Conservation (phyloP, 345 rosid species). For the Trapa bicornis region DNA sequence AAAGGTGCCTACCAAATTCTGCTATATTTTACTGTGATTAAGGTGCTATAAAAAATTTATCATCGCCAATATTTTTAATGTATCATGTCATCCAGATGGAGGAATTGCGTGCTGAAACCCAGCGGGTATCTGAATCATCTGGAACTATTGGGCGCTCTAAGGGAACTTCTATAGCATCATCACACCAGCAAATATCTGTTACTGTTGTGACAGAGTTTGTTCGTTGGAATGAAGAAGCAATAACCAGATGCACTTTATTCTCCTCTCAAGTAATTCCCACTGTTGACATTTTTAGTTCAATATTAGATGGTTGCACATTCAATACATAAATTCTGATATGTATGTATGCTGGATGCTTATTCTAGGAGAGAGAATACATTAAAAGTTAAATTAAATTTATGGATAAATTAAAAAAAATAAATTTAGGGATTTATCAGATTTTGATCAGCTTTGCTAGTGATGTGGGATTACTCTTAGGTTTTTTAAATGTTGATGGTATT, state of each 20-base stretch:
- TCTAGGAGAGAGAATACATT: background rate
- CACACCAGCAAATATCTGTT: constrained; percentile 85
- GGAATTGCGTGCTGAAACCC: constrained; percentile 79
- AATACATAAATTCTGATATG: background rate
- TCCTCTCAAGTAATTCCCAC: constrained; percentile 64
- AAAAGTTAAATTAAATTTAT: background rate
- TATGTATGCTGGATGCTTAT: background rate
- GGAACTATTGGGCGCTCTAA: constrained; percentile 89
- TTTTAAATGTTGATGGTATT: background rate
- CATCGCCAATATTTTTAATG: constrained; percentile 8
- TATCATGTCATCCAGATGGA: constrained; percentile 53
- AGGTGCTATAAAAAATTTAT: constrained; percentile 1
- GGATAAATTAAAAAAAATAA: too few species aligned
- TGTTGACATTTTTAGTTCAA: constrained; percentile 3
- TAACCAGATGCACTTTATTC: constrained; percentile 80
- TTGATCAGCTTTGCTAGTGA: background rate
- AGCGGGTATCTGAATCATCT: constrained; percentile 56
- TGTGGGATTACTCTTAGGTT: background rate
- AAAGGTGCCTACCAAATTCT: constrained; percentile 38
- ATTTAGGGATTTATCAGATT: background rate
- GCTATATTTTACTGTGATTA: background rate
- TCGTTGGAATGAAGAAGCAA: constrained; percentile 98
- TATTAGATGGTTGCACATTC: constrained; percentile 1
- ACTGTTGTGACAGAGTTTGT: constrained; percentile 97
- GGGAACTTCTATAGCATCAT: constrained; percentile 76